These are phyloP conservation scores for Colletotrichum tropicale DNA, from an alignment of 2,329 filamentous ascomycete species.

Conservation along the genomic window DNA sequence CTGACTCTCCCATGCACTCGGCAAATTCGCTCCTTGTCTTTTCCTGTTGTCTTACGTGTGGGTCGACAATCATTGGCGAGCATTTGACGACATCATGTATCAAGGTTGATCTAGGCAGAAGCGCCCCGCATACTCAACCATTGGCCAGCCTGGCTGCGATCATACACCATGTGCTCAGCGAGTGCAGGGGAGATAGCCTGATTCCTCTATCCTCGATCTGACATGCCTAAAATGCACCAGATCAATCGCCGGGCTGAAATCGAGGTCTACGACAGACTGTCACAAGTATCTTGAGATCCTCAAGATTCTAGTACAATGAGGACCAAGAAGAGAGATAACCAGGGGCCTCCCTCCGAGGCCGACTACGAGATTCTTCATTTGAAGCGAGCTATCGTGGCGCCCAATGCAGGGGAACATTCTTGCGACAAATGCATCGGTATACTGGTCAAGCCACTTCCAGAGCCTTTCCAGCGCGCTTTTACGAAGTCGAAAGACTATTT, in stretches of 20 bases:
- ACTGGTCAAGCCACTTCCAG: background rate
- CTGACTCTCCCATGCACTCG: background rate
- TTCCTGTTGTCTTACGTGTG: background rate
- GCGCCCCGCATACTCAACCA: background rate
- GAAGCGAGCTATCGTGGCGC: background rate
- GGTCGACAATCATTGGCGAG: background rate
- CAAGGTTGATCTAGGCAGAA: background rate
- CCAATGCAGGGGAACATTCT: background rate
- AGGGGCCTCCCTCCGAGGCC: background rate
- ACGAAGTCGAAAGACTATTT: background rate
- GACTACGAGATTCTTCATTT: background rate
- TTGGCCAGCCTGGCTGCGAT: background rate
- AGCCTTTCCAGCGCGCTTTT: background rate
- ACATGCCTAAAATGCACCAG: background rate
- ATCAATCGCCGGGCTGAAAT: background rate
- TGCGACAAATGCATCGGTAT: background rate
- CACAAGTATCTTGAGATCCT: background rate
- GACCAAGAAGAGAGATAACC: background rate
- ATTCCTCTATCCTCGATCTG: background rate
- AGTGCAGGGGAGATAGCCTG: background rate
- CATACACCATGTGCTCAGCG: background rate
- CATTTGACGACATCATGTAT: background rate
- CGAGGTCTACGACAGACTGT: background rate
- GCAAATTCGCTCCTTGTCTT: background rate
- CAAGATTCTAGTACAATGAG: background rate